Conservation (phyloP, 2,329 filamentous ascomycete species). For the Penicillium rolfsii region DNA sequence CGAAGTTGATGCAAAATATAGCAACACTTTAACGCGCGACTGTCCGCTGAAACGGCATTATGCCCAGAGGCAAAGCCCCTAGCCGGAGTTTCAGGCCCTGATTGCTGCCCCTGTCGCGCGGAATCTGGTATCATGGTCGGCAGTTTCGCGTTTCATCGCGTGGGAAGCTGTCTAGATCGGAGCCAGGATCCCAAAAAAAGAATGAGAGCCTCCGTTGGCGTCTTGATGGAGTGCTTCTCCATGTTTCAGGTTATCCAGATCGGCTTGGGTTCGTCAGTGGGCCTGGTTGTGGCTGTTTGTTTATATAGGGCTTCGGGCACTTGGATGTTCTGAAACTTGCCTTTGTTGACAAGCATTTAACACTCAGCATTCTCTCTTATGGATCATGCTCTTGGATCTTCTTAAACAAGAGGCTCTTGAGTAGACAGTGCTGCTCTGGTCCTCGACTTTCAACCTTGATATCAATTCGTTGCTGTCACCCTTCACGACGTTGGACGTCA, state of each 20-base stretch:
- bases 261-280: slow-evolving; percentile 31
- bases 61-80: slow-evolving; percentile 18
- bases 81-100: slow-evolving; percentile 30
- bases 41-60: slow-evolving; percentile 40
- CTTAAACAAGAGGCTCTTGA: slow-evolving; percentile 19
- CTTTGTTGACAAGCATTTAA: slow-evolving; percentile 43
- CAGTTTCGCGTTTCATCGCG: slow-evolving; percentile 34
- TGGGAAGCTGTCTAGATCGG: slow-evolving; percentile 26
- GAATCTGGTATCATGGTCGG: slow-evolving; percentile 28
- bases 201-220: slow-evolving; percentile 33
- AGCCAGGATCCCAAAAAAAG: slow-evolving; percentile 34
- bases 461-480: slow-evolving; percentile 22
- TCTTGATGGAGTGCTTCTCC: slow-evolving; percentile 39
- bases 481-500: not conserved
- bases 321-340: slow-evolving; percentile 24
- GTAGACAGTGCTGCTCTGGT: slow-evolving; percentile 26
- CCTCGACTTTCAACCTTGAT: slow-evolving; percentile 17
- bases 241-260: slow-evolving; percentile 47
- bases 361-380: slow-evolving; percentile 40
- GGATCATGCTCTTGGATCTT: slow-evolving; percentile 29
- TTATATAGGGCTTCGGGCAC: slow-evolving; percentile 28
- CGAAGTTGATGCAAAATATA: slow-evolving; percentile 44
- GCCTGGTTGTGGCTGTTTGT: slow-evolving; percentile 25
- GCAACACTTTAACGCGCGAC: slow-evolving; percentile 47
- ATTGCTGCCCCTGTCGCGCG: slow-evolving; percentile 26